Percentiles rank a stretch among this genome's conserved stretches.
Evolutionary conservation across 2,329 filamentous ascomycete genomes (phyloP).

Genomic region (Talaromyces pinophilus): DNA sequence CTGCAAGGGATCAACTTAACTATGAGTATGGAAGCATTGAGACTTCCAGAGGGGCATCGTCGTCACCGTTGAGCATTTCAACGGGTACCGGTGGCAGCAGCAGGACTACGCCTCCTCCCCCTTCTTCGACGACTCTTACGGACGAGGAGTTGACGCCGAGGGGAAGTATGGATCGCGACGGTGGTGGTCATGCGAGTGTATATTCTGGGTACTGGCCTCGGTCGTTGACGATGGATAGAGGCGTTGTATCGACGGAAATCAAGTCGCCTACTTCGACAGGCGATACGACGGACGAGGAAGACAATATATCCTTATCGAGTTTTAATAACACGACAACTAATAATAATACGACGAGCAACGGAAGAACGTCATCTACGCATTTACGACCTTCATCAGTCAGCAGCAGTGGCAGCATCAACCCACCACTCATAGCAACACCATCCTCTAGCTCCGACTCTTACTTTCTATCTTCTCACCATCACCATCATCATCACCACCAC

Average conservation of each 20-base stretch:
- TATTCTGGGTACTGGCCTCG: slow-evolving; percentile 18
- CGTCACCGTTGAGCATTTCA: slow-evolving; percentile 8
- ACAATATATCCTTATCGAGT: slow-evolving; percentile 65
- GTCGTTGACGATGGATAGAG: slow-evolving; percentile 17
- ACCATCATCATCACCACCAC: not conserved
- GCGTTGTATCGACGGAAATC: slow-evolving; percentile 28
- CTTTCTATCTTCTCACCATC: slow-evolving; percentile 47
- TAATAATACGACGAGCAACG: slow-evolving; percentile 30
- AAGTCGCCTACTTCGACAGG: slow-evolving; percentile 54
- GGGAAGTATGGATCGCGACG: slow-evolving; percentile 23
- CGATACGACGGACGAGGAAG: slow-evolving; percentile 81
- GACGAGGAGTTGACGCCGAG: slow-evolving; percentile 21
- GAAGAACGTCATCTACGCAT: slow-evolving; percentile 20
- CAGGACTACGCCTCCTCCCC: not conserved
- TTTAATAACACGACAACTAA: slow-evolving; percentile 32
- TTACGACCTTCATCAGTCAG: slow-evolving; percentile 26
- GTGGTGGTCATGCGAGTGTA: slow-evolving; percentile 23
- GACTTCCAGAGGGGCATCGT: slow-evolving; percentile 4
- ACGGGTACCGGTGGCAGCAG: not conserved
- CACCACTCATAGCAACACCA: slow-evolving; percentile 39
- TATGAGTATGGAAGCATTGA: slow-evolving; percentile 14
- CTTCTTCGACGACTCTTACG: not conserved
- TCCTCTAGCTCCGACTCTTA: slow-evolving; percentile 66
- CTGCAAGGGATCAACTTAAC: slow-evolving; percentile 15
- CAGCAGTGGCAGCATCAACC: slow-evolving; percentile 24